Evolutionary conservation across 108 stramenopile genomes (phyloP), one percentile per base, ranked within the genome.

Genomic region (Cyclotella choctawhatcheeana): DNA sequence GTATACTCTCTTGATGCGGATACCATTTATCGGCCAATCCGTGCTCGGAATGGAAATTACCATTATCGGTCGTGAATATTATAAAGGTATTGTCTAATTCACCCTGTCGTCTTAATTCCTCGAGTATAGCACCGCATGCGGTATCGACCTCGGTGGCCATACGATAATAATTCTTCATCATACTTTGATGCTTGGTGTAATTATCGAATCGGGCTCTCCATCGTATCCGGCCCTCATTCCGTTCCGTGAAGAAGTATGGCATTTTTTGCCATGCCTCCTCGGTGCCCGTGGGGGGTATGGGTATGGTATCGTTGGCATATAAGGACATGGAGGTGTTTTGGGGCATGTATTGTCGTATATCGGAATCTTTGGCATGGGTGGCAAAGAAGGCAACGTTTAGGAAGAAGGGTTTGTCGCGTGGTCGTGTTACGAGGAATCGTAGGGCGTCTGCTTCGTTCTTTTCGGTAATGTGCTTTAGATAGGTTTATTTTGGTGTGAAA

Each of bases 51-150:
- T 94, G 90, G 64, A 90, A 82, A 37, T 87, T 88, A 18, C 93
- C 93, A 79, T 94, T 94, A 67, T 94, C 93, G 0, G 90, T 91
- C n/a, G 89, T 89, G 58, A 94, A 94, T 37, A 94, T 90, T 27
- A 94, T 64, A 22, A 94, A 10, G 0, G 93, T 94, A 34, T 90
- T 81, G 26, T 91, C 59, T 44, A 82, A 77, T 1, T 73, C 82
- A 58, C 64, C 68, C 64, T 90, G 86, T 0, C 68, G 45, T 61
- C 82, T 56, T 51, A 91, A 52, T 64, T 89, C 79, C 16, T 86
- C 59, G 21, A 93, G 48, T 40, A 93, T 85, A 20, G 50, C 69
- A 20, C 88, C 89, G 33, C 30, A 56, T 25, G 78, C 78, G 14
- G 70, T 25, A 62, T 79, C 78, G 3, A 79, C 78, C 48, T 79